Conservation (phyloP, 2,329 filamentous ascomycete species). For the Penicillium sp. region DNA sequence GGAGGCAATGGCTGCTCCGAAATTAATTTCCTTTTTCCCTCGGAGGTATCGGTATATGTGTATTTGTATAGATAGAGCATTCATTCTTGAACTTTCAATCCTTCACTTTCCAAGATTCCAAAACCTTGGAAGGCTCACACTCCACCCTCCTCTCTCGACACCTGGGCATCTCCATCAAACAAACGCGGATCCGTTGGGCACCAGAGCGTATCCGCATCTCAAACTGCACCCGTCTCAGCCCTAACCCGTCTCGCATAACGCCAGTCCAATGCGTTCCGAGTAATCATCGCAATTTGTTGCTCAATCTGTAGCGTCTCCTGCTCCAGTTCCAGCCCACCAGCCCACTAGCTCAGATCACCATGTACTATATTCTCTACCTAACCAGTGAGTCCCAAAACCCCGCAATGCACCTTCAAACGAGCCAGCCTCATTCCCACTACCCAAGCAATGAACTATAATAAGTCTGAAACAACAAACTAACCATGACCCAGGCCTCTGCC, state of each 20-base stretch:
- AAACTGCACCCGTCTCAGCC: conserved; percentile 15
- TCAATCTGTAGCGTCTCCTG: neutral
- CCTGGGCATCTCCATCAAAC: neutral
- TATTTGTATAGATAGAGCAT: conserved; percentile 17
- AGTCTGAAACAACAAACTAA: conserved; percentile 17
- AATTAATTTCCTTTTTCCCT: conserved; percentile 10
- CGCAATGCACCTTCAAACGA: conserved; percentile 21
- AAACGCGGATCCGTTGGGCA: neutral
- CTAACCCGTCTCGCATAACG: conserved; percentile 11
- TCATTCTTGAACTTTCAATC: conserved; percentile 13
- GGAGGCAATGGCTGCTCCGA: conserved; percentile 10
- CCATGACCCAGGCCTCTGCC: conserved; percentile 75
- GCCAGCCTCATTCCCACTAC: neutral
- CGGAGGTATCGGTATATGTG: conserved; percentile 15
- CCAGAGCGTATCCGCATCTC: neutral
- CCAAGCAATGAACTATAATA: neutral
- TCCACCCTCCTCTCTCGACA: conserved; percentile 1
- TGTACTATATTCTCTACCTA: conserved; percentile 64
- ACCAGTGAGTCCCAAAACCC: conserved; percentile 63
- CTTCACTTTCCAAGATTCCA: conserved; percentile 10
- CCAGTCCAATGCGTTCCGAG: conserved; percentile 25
- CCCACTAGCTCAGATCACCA: conserved; percentile 20
- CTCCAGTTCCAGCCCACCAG: neutral
- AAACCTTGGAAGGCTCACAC: neutral
- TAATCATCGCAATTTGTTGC: conserved; percentile 10